Base-by-base conservation (phyloP, 1,139 yeast genomes). In the Trichomonascaceae sp. region DNA sequence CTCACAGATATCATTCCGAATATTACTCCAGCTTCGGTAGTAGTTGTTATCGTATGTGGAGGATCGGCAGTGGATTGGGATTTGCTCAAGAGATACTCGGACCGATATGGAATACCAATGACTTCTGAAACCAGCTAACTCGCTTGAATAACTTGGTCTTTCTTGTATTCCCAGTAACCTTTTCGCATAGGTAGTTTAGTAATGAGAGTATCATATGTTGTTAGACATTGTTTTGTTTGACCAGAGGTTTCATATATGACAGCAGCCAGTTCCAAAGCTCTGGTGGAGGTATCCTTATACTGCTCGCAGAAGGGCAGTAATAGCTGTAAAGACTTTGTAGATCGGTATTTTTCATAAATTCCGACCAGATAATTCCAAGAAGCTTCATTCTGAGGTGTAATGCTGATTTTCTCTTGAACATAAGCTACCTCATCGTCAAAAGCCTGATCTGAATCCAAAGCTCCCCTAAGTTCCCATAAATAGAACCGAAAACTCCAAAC, bases 401-500 rank as follows among this genome's bases (percentile, higher is more conserved):
- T 54, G 3, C 61, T 70, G 30, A 90, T 85, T 55, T 75, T 68
- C 1, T 59, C 62, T 55, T 73, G 71, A 1, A 78, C 76, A 62
- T 70, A 87, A 5, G 72, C 73, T 3, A 80, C 61, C 58, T 82
- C 86, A 1, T 66, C 69, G 0, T 63, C 59, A 24, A 78, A 63
- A 24, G 59, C 64, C 32, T 52, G 49, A n/a, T 53, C 27, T 12
- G 54, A 51, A 24, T 50, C 45, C n/a, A 49, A 51, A 22, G 57
- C 59, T 50, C 43, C 58, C 15, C 55, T 51, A n/a, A 38, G 43
- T 48, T 57, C 63, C 30, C 67, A 57, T 22, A 86, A 67, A 63
- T 84, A 89, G 72, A 75, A 87, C 53, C 97, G 76, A 70, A 88
- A 95, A 55, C 84, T 79, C 99, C 99, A 93, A 0, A 96, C 97